phyloP scores from a whole-genome alignment of 305 asterid genomes.

The Fraxinus sp. region DNA sequence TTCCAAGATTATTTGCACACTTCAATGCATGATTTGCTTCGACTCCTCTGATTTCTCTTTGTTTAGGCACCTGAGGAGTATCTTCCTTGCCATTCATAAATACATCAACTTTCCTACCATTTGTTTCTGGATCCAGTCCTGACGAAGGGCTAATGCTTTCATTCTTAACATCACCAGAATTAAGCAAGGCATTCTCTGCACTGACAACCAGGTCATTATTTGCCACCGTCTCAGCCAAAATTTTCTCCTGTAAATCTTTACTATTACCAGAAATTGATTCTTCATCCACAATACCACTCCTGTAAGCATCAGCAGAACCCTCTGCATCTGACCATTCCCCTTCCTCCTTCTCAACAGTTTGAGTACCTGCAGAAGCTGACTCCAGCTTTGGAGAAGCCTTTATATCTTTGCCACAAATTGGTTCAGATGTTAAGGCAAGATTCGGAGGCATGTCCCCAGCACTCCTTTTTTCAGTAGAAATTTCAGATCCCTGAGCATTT shows the following conservation, averaged over 20 bases:
- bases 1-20: slow-evolving; percentile 64
- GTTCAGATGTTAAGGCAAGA: slow-evolving; percentile 40
- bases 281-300: slow-evolving; percentile 33
- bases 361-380: slow-evolving; percentile 40
- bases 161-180: slow-evolving; percentile 45
- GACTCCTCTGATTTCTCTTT: slow-evolving; percentile 70
- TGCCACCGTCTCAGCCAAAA: slow-evolving; percentile 35
- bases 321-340: slow-evolving; percentile 99
- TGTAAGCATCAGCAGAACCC: slow-evolving; percentile 53
- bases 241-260: slow-evolving; percentile 48
- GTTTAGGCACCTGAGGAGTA: slow-evolving; percentile 53
- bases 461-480: slow-evolving; percentile 35
- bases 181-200: slow-evolving; percentile 36
- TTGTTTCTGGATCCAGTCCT: slow-evolving; percentile 53
- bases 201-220: slow-evolving; percentile 31
- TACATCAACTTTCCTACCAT: slow-evolving; percentile 52
- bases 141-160: slow-evolving; percentile 39
- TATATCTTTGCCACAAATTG: slow-evolving; percentile 38
- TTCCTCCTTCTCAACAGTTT: slow-evolving; percentile 84
- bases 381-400: slow-evolving; percentile 43
- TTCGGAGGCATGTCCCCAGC: slow-evolving; percentile 28
- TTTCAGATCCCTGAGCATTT: slow-evolving; percentile 42
- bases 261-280: slow-evolving; percentile 41
- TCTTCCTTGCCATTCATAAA: slow-evolving; percentile 62
- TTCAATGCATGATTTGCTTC: slow-evolving; percentile 83